phyloP scores from a whole-genome alignment of 1,284 basidiomycete genomes.

The Tetrapyrgos nigripes region DNA sequence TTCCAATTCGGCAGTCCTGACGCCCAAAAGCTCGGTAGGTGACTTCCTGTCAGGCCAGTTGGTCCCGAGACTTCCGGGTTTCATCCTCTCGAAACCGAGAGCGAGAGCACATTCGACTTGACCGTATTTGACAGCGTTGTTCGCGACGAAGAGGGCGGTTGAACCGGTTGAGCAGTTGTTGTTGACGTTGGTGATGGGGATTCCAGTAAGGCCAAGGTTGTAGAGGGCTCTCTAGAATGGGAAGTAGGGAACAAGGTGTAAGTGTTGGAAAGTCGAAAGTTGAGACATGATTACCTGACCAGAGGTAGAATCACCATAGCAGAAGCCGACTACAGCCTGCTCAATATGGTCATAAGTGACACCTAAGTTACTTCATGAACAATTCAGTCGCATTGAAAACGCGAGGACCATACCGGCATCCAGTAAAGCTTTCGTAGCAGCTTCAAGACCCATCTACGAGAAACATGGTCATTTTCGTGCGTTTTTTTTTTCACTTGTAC shows the following conservation, averaged over 20 bases:
- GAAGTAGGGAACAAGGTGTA: not conserved
- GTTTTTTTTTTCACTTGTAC: not conserved
- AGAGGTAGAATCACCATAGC: constrained; percentile 81
- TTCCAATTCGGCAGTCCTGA: constrained; percentile 60
- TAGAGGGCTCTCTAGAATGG: constrained; percentile 75
- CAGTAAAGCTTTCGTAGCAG: constrained; percentile 83
- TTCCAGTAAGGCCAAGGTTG: constrained; percentile 84
- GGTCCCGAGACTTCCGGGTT: constrained; percentile 76
- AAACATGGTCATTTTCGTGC: constrained; percentile 6
- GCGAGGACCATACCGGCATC: constrained; percentile 68
- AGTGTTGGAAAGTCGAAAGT: not conserved
- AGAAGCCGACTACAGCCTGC: constrained; percentile 82
- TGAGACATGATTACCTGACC: constrained; percentile 69
- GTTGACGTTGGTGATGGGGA: constrained; percentile 88
- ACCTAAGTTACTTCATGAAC: constrained; percentile 43
- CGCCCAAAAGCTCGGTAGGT: constrained; percentile 59
- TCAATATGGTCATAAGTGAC: constrained; percentile 84
- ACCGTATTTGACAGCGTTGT: constrained; percentile 71
- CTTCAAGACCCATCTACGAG: constrained; percentile 79
- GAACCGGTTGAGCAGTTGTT: constrained; percentile 87
- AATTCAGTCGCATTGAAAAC: not conserved
- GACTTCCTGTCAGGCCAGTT: constrained; percentile 74
- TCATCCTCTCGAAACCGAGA: constrained; percentile 89
- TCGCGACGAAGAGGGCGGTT: constrained; percentile 75
- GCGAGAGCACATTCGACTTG: constrained; percentile 81